Percentiles rank a stretch among this genome's conserved stretches.
These are phyloP conservation scores for Verticillium longisporum DNA, from an alignment of 2,329 filamentous ascomycete species.

Conservation along the genomic window DNA sequence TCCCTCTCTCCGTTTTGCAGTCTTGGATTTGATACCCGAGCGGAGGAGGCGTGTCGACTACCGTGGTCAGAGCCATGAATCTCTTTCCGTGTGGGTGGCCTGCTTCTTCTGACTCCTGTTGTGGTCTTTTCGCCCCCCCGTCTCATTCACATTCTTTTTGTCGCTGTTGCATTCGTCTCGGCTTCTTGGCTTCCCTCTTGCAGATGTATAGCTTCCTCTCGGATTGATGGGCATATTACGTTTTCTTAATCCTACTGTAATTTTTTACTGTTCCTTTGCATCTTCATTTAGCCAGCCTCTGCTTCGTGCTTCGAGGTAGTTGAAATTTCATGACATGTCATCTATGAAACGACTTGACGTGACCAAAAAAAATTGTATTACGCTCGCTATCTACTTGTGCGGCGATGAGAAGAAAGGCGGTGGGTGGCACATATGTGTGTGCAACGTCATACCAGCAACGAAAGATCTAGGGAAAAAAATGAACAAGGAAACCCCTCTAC, in stretches of 20 bases:
- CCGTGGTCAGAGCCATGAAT: neutral
- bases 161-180: neutral
- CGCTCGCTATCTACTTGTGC: neutral
- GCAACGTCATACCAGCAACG: neutral
- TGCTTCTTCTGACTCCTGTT: neutral
- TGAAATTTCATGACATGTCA: neutral
- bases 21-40: neutral
- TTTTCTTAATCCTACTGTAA: neutral
- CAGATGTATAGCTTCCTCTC: neutral
- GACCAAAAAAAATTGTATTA: neutral
- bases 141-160: neutral
- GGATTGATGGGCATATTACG: neutral
- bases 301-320: too few species aligned
- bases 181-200: neutral
- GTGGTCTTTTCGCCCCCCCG: neutral
- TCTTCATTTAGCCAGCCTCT: neutral
- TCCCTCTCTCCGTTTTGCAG: too few species aligned
- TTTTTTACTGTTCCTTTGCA: neutral
- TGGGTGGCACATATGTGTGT: neutral
- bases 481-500: slow-evolving; percentile 28
- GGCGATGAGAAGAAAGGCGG: neutral
- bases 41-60: neutral
- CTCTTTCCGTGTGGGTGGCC: neutral
- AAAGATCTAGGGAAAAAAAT: too few species aligned
- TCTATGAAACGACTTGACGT: neutral